phyloP scores from a whole-genome alignment of 495 filamentous ascomycete genomes.

The Xylaria palmicola region DNA sequence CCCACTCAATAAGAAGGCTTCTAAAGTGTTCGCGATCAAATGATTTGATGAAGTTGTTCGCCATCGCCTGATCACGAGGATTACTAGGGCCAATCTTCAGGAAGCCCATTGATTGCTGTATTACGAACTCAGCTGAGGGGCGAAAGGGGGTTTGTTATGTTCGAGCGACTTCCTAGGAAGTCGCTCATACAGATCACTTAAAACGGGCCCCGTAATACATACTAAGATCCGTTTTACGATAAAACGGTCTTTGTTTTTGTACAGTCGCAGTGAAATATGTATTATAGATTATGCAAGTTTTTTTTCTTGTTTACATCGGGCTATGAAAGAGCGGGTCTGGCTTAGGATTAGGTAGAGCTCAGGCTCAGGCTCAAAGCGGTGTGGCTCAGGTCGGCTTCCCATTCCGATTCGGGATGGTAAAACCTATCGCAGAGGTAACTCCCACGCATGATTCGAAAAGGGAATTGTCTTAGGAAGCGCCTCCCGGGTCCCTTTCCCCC shows the following conservation, averaged over 20 bases:
- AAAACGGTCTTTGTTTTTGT: constrained; percentile 1
- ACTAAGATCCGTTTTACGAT: background rate
- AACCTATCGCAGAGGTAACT: too few relatives aligned
- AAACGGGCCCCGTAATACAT: background rate
- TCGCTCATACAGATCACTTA: background rate
- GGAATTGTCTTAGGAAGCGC: too few relatives aligned
- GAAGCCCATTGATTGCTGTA: too few relatives aligned
- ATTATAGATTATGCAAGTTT: background rate
- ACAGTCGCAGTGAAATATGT: background rate
- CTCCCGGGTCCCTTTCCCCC: too few relatives aligned
- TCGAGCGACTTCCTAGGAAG: background rate
- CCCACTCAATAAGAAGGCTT: too few relatives aligned
- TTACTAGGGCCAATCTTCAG: too few relatives aligned
- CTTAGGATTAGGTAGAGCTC: background rate
- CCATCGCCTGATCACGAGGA: too few relatives aligned
- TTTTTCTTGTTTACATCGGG: too few relatives aligned
- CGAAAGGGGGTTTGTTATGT: background rate
- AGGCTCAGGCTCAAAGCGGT: background rate
- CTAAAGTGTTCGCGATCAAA: too few relatives aligned
- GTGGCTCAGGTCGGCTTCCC: background rate
- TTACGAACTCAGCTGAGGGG: too few relatives aligned
- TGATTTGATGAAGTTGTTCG: too few relatives aligned
- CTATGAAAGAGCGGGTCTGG: background rate
- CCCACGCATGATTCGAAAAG: too few relatives aligned
- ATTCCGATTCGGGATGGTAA: background rate